Base-by-base conservation (phyloP, 1,284 basidiomycete species). In the Albatrellus sp. region DNA sequence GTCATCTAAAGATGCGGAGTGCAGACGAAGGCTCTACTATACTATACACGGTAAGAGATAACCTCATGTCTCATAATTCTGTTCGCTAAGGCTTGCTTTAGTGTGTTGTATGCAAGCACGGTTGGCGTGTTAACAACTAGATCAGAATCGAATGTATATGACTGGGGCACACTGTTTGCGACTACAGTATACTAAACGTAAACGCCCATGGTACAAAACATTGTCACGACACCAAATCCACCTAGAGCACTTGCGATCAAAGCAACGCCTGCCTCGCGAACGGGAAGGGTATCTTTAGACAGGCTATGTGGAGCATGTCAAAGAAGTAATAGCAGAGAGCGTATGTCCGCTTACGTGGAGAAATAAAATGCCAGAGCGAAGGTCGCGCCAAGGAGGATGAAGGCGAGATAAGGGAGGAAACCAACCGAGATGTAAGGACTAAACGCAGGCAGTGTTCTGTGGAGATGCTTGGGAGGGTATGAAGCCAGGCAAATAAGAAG, bases 1-100 rank as follows among this genome's bases (percentile, higher is more conserved):
- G 45, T n/a, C 13, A 56, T 57, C 66, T n/a, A n/a, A n/a, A 91
- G 80, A 68, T 91, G 55, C 76, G 90, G 44, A 87, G 87, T 53
- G 90, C 88, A 29, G 90, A 93, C 62, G 90, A 92, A 68, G 90
- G 89, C 2, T 87, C 87, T 30, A 93, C 90, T 5, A 81, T 91
- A 52, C 73, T 87, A 56, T 86, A 83, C 56, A 82, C 76, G 7
- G 81, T 84, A 56, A 49, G 77, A 66, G 46, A 43, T 24, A 7
- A 24, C 24, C 24, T 24, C 24, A 24, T 24, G 7, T 4, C 24
- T 24, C 24, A 7, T 7, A 24, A 24, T 24, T 24, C 24, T 24
- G 24, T 24, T 24, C 24, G 7, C 24, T 40, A 28, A 16, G 37
- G 10, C 30, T 2, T 37, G 42, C 43, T 24, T 44, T 56, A 84